Base-by-base conservation (phyloP, 108 stramenopile genomes). In the Cyclotella kingstonii region DNA sequence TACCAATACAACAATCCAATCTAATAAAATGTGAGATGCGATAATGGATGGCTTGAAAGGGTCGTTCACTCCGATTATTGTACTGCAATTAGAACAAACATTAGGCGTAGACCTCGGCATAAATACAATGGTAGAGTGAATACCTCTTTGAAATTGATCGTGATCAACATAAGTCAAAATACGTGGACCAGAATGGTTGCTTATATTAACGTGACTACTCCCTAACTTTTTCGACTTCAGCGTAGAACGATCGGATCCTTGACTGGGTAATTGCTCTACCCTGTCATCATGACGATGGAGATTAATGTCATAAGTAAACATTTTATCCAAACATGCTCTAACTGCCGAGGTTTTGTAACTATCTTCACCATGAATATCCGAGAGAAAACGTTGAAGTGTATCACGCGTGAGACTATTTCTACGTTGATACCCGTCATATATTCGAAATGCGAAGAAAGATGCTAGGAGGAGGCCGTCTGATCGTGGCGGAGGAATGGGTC, bases 351-450 rank as follows among this genome's bases (percentile, higher is more conserved):
- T 57, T 53, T 89, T 85, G 66, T 77, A 84, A 27, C 81, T 84
- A 25, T 87, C 85, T 47, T 93, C 91, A 28, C 91, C 91, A 29
- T 93, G 74, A 21, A 93, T 73, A 39, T 93, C 91, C 12, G 82
- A 76, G 34, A 93, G 54, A 70, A 89, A 93, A 44, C 88, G 76
- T 60, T 89, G 91, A 3, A 93, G 30, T 25, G 88, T 93, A 62
- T 93, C 91, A 31, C 91, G 54, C 15, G 73, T 64, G 19, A 93
- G 46, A 7, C 60, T 42, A 1, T 83, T 79, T 57, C 83, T 85
- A 33, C 89, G 87, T 75, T 87, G 86, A 46, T 84, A 93, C 18
- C 81, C 72, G 76, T 93, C 91, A 40, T 93, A 93, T 12, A 93
- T 65, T 9, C 82, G 68, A 60, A 82, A 93, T 26, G 85, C 78